Conservation (phyloP, 2,329 filamentous ascomycete genomes). For the Akanthomyces uredinophilus region DNA sequence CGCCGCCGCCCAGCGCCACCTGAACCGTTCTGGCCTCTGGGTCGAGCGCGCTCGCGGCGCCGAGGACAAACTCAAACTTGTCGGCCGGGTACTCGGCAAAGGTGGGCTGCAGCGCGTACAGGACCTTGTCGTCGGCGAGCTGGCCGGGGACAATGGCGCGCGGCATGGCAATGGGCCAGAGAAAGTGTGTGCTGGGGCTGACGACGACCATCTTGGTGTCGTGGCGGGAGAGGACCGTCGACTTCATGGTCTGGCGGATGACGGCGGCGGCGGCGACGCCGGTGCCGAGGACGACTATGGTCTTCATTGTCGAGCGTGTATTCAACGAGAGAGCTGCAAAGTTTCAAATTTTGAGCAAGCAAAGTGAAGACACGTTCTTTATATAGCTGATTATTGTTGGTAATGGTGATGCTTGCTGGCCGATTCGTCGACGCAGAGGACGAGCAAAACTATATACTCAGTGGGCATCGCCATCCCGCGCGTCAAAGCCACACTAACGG, state of each 20-base stretch:
- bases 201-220: slow-evolving; percentile 43
- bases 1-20: slow-evolving; percentile 31
- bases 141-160: slow-evolving; percentile 44
- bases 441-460: not conserved
- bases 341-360: not conserved
- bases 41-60: slow-evolving; percentile 41
- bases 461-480: not conserved
- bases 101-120: slow-evolving; percentile 32
- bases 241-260: slow-evolving; percentile 47
- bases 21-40: slow-evolving; percentile 36
- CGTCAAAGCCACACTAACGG: not conserved
- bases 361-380: not conserved
- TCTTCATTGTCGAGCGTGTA: slow-evolving; percentile 23
- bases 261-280: slow-evolving; percentile 42
- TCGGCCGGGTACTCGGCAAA: slow-evolving; percentile 44
- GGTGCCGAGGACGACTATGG: slow-evolving; percentile 47
- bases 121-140: slow-evolving; percentile 36
- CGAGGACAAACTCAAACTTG: slow-evolving; percentile 49
- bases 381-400: not conserved
- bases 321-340: not conserved
- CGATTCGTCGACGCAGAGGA: not conserved
- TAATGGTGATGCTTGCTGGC: not conserved
- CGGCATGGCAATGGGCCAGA: slow-evolving; percentile 44
- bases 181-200: slow-evolving; percentile 43
- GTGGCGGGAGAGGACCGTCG: slow-evolving; percentile 33